Percentiles rank a stretch among this genome's conserved stretches.
These are phyloP conservation scores for Theobroma grandiflorum DNA, from an alignment of 441 rosid genomes.

Conservation along the genomic window DNA sequence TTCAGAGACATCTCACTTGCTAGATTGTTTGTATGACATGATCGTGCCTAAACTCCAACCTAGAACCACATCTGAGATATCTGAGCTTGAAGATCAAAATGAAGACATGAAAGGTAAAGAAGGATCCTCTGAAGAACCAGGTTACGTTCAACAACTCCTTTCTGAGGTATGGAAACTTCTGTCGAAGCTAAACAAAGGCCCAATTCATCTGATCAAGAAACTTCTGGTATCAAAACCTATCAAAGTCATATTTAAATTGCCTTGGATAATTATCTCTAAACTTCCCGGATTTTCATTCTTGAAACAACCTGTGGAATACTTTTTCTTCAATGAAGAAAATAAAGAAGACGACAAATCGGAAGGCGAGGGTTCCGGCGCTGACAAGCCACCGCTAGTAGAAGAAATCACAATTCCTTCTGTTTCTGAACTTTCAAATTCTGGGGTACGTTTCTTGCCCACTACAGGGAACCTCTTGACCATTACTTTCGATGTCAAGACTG, in stretches of 20 bases:
- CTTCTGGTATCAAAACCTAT: constrained; percentile 41
- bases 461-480: constrained; percentile 54
- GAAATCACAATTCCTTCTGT: constrained; percentile 81
- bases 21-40: constrained; percentile 62
- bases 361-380: constrained; percentile 23
- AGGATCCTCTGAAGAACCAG: constrained; percentile 3
- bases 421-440: constrained; percentile 54
- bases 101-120: constrained; percentile 1
- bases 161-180: background rate
- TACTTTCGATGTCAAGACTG: constrained; percentile 49
- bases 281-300: constrained; percentile 58
- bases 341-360: constrained; percentile 38
- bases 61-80: background rate
- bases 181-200: constrained; percentile 7
- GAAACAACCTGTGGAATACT: constrained; percentile 42
- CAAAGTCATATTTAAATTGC: constrained; percentile 49
- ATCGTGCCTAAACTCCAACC: constrained; percentile 49
- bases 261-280: constrained; percentile 62
- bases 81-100: background rate
- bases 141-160: background rate
- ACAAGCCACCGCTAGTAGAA: constrained; percentile 62
- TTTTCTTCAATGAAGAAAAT: constrained; percentile 37
- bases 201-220: constrained; percentile 38
- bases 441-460: constrained; percentile 59
- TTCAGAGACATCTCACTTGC: constrained; percentile 51